Percentiles rank a stretch among this genome's conserved stretches.
These are phyloP conservation scores for Pterula multifida DNA, from an alignment of 1,284 basidiomycete species.

Conservation along the genomic window DNA sequence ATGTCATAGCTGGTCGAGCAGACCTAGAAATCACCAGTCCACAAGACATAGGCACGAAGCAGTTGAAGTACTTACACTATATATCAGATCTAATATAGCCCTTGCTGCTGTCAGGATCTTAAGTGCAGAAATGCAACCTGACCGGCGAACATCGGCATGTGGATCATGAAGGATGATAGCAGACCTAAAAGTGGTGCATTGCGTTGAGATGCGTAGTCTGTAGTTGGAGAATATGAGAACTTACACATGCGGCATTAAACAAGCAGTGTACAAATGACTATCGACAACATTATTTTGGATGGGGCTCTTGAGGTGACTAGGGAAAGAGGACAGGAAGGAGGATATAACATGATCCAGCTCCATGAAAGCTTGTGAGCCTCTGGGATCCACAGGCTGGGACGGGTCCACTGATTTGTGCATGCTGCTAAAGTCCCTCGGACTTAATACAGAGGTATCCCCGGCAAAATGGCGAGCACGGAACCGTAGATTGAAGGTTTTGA, in stretches of 20 bases:
- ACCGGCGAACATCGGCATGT: conserved; percentile 44
- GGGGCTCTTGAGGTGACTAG: conserved; percentile 41
- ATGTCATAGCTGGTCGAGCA: conserved; percentile 62
- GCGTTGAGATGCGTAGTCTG: conserved; percentile 4
- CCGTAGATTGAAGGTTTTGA: conserved; percentile 63
- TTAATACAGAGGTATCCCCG: conserved; percentile 34
- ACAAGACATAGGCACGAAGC: background rate
- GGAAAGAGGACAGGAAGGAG: conserved; percentile 48
- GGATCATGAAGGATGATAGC: conserved; percentile 60
- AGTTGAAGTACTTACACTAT: conserved; percentile 24
- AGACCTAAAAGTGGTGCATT: conserved; percentile 26
- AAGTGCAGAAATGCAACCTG: conserved; percentile 52
- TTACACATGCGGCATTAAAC: conserved; percentile 51
- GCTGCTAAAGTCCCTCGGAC: conserved; percentile 15
- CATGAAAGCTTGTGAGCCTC: conserved; percentile 48
- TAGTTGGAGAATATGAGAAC: conserved; percentile 14
- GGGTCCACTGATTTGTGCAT: conserved; percentile 16
- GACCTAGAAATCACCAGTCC: background rate
- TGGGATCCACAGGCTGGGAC: conserved; percentile 36
- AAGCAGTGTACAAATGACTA: conserved; percentile 52
- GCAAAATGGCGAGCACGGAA: conserved; percentile 47
- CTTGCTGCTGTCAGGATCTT: conserved; percentile 55
- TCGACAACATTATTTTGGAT: conserved; percentile 47
- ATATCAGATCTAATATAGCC: conserved; percentile 55
- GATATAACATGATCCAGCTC: conserved; percentile 49